Conservation (phyloP, 768 basidiomycete species). For the Panaeolus papilionaceus region DNA sequence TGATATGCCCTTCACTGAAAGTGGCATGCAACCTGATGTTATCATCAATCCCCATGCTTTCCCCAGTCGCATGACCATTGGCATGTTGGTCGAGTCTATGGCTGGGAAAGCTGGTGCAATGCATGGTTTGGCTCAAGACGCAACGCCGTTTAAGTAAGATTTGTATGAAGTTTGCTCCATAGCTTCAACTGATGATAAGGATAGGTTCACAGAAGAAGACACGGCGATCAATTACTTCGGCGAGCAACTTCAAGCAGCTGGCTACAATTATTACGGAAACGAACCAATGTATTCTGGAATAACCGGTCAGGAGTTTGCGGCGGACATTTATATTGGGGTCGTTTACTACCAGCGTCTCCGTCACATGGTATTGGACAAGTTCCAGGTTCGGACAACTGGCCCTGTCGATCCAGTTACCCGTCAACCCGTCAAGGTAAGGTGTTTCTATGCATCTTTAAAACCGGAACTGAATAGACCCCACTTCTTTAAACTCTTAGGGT, state of each 20-base stretch:
- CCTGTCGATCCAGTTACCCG: constrained; percentile 95
- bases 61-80: constrained; percentile 99
- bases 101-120: constrained; percentile 99
- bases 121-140: constrained; percentile 98
- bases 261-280: constrained; percentile 99
- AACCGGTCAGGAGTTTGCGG: constrained; percentile 97
- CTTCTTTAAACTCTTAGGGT: constrained; percentile 56
- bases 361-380: constrained; percentile 99
- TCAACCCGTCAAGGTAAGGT: constrained; percentile 92
- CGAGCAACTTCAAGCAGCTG: constrained; percentile 89
- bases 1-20: constrained; percentile 99
- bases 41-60: constrained; percentile 99
- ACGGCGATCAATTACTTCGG: constrained; percentile 99
- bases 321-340: constrained; percentile 97
- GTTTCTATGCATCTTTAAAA: not conserved
- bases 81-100: constrained; percentile 99
- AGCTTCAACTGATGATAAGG: constrained; percentile 20
- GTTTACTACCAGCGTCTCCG: constrained; percentile 99
- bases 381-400: constrained; percentile 98
- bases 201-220: constrained; percentile 93
- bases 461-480: not conserved
- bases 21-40: constrained; percentile 98
- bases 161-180: constrained; percentile 14
- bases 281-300: constrained; percentile 99
- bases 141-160: constrained; percentile 94